phyloP scores from a whole-genome alignment of 2,329 filamentous ascomycete species.

The Fusarium ambrosium region DNA sequence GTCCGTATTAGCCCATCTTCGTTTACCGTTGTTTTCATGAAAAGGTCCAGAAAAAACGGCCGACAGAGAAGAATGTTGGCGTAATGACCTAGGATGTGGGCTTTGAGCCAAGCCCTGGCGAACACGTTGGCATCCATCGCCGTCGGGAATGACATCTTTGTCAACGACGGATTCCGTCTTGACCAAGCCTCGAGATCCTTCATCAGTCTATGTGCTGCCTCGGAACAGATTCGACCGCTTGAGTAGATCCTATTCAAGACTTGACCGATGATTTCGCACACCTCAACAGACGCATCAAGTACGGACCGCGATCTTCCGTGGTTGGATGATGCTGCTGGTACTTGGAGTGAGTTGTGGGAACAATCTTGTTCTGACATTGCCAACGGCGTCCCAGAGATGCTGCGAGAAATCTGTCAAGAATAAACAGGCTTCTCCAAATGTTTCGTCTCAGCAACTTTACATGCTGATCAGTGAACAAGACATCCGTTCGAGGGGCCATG shows the following conservation, averaged over 20 bases:
- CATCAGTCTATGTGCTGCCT: conserved; percentile 69
- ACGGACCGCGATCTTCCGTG: not conserved
- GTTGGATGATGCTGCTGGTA: not conserved
- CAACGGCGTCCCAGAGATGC: conserved; percentile 73
- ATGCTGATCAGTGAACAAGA: conserved; percentile 63
- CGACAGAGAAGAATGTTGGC: conserved; percentile 73
- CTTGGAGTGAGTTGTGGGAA: conserved; percentile 61
- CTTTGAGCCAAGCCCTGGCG: conserved; percentile 71
- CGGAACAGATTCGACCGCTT: conserved; percentile 69
- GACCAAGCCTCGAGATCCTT: conserved; percentile 42
- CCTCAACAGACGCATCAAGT: conserved; percentile 69
- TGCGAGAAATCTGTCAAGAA: conserved; percentile 74
- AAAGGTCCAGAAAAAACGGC: conserved; percentile 73
- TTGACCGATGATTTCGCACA: conserved; percentile 68
- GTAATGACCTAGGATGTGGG: conserved; percentile 73
- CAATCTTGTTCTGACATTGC: conserved; percentile 74
- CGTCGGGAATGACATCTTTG: conserved; percentile 50
- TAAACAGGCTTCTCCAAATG: conserved; percentile 74
- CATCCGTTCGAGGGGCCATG: conserved; percentile 67
- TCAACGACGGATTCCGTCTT: conserved; percentile 62
- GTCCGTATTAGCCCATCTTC: not conserved
- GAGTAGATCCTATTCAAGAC: conserved; percentile 73
- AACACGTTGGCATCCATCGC: conserved; percentile 50
- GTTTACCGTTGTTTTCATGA: conserved; percentile 57
- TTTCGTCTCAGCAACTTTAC: conserved; percentile 64